These are phyloP conservation scores for Nothophoma quercina DNA, from an alignment of 2,329 filamentous ascomycete genomes.

Conservation along the genomic window DNA sequence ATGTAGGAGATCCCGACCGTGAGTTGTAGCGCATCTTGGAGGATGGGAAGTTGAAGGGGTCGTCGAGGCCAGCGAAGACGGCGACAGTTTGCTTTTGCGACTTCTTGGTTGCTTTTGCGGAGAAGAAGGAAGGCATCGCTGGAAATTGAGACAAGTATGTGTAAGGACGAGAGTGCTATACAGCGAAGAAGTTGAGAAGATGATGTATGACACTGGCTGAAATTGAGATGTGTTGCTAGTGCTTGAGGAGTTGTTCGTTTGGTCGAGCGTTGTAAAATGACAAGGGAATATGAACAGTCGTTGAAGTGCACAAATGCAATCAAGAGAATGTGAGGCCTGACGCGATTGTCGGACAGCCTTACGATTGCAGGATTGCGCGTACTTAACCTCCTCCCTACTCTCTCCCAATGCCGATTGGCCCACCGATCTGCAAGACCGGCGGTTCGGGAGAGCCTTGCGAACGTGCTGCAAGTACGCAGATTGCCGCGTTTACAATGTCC, in stretches of 20 bases:
- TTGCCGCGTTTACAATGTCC: conserved; percentile 10
- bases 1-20: background rate
- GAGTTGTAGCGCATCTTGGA: conserved; percentile 6
- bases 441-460: conserved; percentile 10
- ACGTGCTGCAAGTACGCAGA: conserved; percentile 12
- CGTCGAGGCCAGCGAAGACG: conserved; percentile 14
- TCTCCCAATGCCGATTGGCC: conserved; percentile 11
- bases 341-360: conserved; percentile 1
- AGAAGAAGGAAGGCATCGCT: conserved; percentile 12
- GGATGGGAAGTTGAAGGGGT: conserved; percentile 14
- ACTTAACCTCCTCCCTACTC: conserved; percentile 4
- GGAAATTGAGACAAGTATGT: background rate
- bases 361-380: background rate
- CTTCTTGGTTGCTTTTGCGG: background rate
- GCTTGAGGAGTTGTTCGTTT: background rate
- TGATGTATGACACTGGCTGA: no score
- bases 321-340: background rate
- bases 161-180: background rate
- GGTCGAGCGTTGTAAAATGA: background rate
- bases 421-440: conserved; percentile 15
- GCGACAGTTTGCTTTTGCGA: background rate
- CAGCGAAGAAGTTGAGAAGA: background rate
- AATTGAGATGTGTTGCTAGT: no score
- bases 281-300: background rate
- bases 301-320: background rate